These are phyloP conservation scores for Cryptococcus maquisensis DNA, from an alignment of 1,284 basidiomycete genomes.

Conservation along the genomic window DNA sequence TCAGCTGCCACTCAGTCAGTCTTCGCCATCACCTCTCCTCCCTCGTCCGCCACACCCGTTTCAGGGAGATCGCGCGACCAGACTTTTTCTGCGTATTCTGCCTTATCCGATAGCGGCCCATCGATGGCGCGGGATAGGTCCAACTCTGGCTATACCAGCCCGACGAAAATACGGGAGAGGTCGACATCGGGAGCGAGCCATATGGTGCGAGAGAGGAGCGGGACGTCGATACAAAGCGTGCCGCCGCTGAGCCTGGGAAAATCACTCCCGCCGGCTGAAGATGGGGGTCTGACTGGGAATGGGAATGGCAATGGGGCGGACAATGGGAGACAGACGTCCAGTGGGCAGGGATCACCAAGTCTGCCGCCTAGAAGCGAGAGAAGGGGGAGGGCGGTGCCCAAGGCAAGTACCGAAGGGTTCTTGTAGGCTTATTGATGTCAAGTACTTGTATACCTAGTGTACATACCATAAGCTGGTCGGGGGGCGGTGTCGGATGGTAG, in stretches of 20 bases:
- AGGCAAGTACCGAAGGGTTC: not conserved
- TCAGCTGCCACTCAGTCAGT: constrained; percentile 10
- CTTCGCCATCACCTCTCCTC: constrained; percentile 10
- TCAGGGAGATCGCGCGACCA: not conserved
- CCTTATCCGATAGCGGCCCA: not conserved
- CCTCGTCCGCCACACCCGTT: constrained; percentile 11
- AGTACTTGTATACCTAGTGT: not conserved
- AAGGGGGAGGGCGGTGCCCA: not conserved
- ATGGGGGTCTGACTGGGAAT: not conserved
- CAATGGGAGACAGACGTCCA: not conserved
- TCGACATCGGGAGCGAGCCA: not conserved
- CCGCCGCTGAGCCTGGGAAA: not conserved
- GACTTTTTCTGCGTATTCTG: not conserved
- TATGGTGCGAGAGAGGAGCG: not conserved
- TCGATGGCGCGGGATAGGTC: constrained; percentile 17
- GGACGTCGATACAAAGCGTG: not conserved
- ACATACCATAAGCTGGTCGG: too few relatives aligned
- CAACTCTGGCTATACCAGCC: constrained; percentile 7
- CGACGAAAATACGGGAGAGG: not conserved
- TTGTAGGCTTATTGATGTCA: not conserved
- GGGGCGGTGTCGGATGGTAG: too few relatives aligned
- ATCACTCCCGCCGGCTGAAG: not conserved
- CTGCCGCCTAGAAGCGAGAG: not conserved
- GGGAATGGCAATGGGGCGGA: not conserved
- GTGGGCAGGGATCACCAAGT: not conserved